Evolutionary conservation across 805 yeast species (phyloP).

Genomic region (Myxozyma sirexii): DNA sequence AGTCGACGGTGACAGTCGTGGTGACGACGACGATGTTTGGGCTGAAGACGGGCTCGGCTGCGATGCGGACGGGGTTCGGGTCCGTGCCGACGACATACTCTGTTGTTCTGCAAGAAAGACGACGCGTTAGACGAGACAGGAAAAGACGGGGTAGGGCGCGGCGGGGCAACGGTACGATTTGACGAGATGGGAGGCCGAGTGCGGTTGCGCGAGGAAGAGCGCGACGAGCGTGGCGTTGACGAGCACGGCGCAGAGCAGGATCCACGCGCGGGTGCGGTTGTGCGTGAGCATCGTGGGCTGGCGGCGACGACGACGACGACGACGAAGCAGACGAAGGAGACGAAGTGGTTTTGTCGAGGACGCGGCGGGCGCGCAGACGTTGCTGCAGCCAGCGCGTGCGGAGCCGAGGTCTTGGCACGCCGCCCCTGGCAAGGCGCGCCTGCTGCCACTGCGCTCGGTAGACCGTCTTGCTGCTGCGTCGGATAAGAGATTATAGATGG

Average conservation of each 20-base stretch:
- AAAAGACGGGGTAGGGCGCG: not conserved
- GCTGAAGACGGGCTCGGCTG: not conserved
- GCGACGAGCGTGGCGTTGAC: not conserved
- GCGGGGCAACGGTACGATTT: not conserved
- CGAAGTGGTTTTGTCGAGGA: no score
- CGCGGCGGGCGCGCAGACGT: no score
- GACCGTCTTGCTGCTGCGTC: no score
- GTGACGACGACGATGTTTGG: constrained; percentile 3
- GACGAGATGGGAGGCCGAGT: not conserved
- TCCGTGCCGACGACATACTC: constrained; percentile 1
- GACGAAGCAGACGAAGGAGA: no score
- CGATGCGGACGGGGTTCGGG: not conserved
- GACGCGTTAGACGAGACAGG: not conserved
- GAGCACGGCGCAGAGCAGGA: not conserved
- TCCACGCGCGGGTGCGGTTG: not conserved
- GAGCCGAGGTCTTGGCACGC: no score
- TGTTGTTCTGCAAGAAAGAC: not conserved
- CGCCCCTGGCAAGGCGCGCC: no score
- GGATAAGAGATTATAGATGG: no score
- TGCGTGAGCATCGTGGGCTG: not conserved
- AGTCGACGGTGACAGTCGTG: not conserved
- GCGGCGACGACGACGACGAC: no score
- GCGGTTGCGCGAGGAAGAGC: not conserved
- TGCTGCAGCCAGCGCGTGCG: no score
- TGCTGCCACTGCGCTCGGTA: no score